These are phyloP conservation scores for Penicillium freii DNA, from an alignment of 2,329 filamentous ascomycete genomes.

Conservation along the genomic window DNA sequence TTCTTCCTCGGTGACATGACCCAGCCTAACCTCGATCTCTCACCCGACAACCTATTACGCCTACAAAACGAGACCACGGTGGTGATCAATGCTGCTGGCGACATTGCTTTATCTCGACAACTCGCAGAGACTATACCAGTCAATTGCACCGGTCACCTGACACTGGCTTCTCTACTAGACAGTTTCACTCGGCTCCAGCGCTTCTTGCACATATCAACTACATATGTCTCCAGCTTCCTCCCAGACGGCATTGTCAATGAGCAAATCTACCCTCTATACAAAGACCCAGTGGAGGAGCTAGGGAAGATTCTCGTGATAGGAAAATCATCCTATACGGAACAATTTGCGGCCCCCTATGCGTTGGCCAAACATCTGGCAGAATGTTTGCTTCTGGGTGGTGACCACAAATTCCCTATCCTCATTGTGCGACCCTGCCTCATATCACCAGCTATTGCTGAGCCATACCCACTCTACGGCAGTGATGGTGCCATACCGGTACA, in stretches of 20 bases:
- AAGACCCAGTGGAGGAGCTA: slow-evolving; percentile 4
- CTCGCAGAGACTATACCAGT: slow-evolving; percentile 11
- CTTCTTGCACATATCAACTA: slow-evolving; percentile 18
- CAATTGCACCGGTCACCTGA: slow-evolving; percentile 14
- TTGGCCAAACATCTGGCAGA: slow-evolving; percentile 21
- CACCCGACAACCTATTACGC: background rate
- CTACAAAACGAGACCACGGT: slow-evolving; percentile 15
- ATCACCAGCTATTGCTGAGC: slow-evolving; percentile 19
- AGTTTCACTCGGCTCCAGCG: slow-evolving; percentile 7
- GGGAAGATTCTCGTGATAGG: slow-evolving; percentile 10
- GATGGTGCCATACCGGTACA: slow-evolving; percentile 15
- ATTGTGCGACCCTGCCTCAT: slow-evolving; percentile 18
- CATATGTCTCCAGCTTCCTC: slow-evolving; percentile 14
- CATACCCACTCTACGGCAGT: slow-evolving; percentile 17
- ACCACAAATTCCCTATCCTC: slow-evolving; percentile 9
- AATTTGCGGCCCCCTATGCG: slow-evolving; percentile 17
- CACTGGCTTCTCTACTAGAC: background rate
- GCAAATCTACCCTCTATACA: background rate
- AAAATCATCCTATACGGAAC: background rate
- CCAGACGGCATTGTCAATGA: slow-evolving; percentile 8
- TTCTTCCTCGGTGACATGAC: slow-evolving; percentile 21
- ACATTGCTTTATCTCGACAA: slow-evolving; percentile 14
- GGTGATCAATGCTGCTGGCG: slow-evolving; percentile 20
- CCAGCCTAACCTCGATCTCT: slow-evolving; percentile 12
- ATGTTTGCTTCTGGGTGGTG: slow-evolving; percentile 3